Evolutionary conservation across 768 basidiomycete species (phyloP).

Genomic region (Amanita polypyramis): DNA sequence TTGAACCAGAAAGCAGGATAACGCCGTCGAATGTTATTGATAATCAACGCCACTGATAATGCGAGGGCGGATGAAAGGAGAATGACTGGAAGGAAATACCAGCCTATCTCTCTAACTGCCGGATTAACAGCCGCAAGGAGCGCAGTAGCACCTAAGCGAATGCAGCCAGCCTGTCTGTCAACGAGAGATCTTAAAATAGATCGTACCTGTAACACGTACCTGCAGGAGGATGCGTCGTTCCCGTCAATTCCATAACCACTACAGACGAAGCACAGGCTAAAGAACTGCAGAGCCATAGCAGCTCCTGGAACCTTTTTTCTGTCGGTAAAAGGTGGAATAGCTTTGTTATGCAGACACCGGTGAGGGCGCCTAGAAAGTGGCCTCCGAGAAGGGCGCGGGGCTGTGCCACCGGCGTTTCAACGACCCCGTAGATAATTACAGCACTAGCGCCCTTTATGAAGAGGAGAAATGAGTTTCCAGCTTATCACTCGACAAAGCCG

Average conservation of each 20-base stretch:
- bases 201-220: conserved; percentile 16
- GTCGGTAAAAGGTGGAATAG: conserved; percentile 35
- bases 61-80: conserved; percentile 36
- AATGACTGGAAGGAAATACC: conserved; percentile 45
- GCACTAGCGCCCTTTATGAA: conserved; percentile 39
- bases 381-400: conserved; percentile 41
- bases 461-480: no score
- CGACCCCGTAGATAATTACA: conserved; percentile 38
- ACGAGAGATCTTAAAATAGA: background rate
- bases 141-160: conserved; percentile 40
- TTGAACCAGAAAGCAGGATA: conserved; percentile 37
- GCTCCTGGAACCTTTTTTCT: conserved; percentile 27
- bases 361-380: conserved; percentile 38
- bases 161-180: no score
- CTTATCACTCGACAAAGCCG: no score
- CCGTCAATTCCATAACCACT: conserved; percentile 41
- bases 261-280: conserved; percentile 32
- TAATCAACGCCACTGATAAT: conserved; percentile 31
- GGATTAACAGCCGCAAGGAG: conserved; percentile 35
- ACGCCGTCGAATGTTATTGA: conserved; percentile 41
- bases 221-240: conserved; percentile 44
- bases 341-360: conserved; percentile 41
- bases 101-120: conserved; percentile 32
- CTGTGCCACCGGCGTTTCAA: conserved; percentile 43
- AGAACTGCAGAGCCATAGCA: conserved; percentile 41